These are phyloP conservation scores for Vitis rupestris DNA, from an alignment of 164 flowering plant species.

Conservation along the genomic window DNA sequence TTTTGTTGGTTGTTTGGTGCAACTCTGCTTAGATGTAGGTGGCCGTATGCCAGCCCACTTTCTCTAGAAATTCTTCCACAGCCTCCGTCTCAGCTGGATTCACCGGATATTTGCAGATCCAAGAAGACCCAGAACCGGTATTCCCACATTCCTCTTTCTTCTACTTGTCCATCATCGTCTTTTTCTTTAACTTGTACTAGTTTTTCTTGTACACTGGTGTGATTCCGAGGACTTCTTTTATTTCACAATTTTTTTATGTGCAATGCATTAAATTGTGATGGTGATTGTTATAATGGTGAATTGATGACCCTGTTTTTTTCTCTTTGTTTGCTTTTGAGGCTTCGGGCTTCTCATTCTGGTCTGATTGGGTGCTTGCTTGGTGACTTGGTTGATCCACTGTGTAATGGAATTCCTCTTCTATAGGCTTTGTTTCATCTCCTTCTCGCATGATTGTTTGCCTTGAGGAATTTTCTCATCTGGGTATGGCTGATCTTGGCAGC, in stretches of 20 bases:
- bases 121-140: constrained; percentile 12
- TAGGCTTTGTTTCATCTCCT: neutral
- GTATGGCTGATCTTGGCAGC: neutral
- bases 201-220: constrained; percentile 5
- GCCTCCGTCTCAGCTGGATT: constrained; percentile 13
- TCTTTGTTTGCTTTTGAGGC: no score
- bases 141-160: neutral
- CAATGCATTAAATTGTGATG: neutral
- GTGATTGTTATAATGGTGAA: no score
- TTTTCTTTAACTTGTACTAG: neutral
- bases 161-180: neutral
- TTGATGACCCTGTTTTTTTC: no score
- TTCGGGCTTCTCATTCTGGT: no score
- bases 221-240: neutral
- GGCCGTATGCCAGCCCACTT: constrained; percentile 2
- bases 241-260: no score
- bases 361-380: neutral
- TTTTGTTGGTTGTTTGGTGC: neutral
- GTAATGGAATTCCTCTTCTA: neutral
- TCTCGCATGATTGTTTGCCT: neutral
- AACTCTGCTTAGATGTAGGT: constrained; percentile 2
- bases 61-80: neutral
- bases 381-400: neutral
- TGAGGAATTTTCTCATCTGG: neutral
- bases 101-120: constrained; percentile 21